phyloP scores from a whole-genome alignment of 495 filamentous ascomycete species.

The Pyronema domesticum region DNA sequence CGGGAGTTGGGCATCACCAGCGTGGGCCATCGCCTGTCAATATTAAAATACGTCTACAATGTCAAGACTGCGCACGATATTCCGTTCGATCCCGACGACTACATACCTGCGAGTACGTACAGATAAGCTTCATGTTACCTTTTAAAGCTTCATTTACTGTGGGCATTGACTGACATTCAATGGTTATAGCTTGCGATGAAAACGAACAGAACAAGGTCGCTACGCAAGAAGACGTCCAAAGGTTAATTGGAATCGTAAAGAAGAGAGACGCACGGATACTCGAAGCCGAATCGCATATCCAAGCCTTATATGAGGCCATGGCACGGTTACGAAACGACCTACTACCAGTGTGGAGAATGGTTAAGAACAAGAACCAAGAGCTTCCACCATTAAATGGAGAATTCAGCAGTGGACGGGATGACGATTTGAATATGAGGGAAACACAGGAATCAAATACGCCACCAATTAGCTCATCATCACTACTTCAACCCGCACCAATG shows the following conservation, averaged over 20 bases:
- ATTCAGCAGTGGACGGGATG: slow-evolving; percentile 9
- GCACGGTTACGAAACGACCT: slow-evolving; percentile 72
- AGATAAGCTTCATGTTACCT: slow-evolving; percentile 24
- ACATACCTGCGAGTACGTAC: slow-evolving; percentile 66
- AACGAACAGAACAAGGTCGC: slow-evolving; percentile 70
- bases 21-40: slow-evolving; percentile 83
- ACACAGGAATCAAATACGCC: slow-evolving; percentile 12
- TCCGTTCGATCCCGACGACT: slow-evolving; percentile 79
- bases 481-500: slow-evolving; percentile 16
- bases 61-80: slow-evolving; percentile 83
- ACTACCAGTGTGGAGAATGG: slow-evolving; percentile 70
- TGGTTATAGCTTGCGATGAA: slow-evolving; percentile 51
- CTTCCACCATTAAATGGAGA: slow-evolving; percentile 39
- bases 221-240: slow-evolving; percentile 76
- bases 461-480: slow-evolving; percentile 1
- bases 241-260: slow-evolving; percentile 68
- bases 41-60: slow-evolving; percentile 88
- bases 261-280: slow-evolving; percentile 74
- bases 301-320: slow-evolving; percentile 68
- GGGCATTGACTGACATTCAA: not conserved
- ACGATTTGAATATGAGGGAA: slow-evolving; percentile 2
- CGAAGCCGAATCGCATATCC: slow-evolving; percentile 60
- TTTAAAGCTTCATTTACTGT: slow-evolving; percentile 3
- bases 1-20: slow-evolving; percentile 86
- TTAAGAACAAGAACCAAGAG: slow-evolving; percentile 78